phyloP scores from a whole-genome alignment of 202 grass and related monocot species.

The Carex sylvatica region DNA sequence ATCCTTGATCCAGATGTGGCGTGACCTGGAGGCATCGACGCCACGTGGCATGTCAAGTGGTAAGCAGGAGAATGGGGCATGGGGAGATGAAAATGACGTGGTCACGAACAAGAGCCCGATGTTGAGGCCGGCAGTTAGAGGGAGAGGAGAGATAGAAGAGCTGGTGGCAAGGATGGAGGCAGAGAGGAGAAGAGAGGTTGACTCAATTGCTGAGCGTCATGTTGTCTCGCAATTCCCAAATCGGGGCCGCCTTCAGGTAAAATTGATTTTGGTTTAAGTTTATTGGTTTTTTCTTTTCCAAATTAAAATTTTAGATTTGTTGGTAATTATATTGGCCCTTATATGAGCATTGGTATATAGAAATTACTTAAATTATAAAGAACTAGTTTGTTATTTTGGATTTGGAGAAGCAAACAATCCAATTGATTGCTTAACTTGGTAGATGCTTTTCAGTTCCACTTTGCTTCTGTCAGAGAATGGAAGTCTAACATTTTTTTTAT shows the following conservation, averaged over 20 bases:
- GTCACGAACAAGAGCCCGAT: neutral
- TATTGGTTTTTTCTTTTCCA: neutral
- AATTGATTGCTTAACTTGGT: neutral
- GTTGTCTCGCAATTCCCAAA: conserved; percentile 57
- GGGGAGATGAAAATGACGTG: conserved; percentile 26
- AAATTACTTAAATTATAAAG: neutral
- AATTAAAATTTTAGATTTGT: neutral
- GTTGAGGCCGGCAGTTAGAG: conserved; percentile 49
- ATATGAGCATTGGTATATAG: neutral
- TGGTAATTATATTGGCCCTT: neutral
- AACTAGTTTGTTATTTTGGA: neutral
- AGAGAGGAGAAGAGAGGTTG: conserved; percentile 62
- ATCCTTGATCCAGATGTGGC: conserved; percentile 92
- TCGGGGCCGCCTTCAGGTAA: conserved; percentile 82
- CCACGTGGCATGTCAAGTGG: conserved; percentile 17
- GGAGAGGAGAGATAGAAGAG: conserved; percentile 61
- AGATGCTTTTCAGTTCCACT: neutral
- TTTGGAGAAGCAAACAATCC: neutral
- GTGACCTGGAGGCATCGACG: conserved; percentile 71
- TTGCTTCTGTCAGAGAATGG: neutral
- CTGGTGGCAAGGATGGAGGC: conserved; percentile 63
- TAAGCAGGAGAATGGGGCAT: conserved; percentile 8
- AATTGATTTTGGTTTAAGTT: neutral
- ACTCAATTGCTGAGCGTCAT: conserved; percentile 42
- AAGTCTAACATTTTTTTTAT: neutral